Percentiles rank a stretch among this genome's conserved stretches.
These are phyloP conservation scores for Pseudopithomyces maydicus DNA, from an alignment of 2,329 filamentous ascomycete species.

Conservation along the genomic window DNA sequence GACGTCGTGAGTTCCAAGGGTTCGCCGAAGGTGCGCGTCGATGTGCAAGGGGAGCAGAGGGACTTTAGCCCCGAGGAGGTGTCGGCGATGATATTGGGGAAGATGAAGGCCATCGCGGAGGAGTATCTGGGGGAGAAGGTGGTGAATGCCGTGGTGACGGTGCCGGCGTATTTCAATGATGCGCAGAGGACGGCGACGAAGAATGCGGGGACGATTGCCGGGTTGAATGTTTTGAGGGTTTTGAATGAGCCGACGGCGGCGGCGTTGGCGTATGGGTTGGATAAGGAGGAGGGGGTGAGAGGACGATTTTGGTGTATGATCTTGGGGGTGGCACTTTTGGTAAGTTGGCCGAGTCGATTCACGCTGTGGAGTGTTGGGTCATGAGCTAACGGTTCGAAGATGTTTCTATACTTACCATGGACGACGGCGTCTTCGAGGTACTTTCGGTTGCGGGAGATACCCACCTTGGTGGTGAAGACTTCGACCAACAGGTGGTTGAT, in stretches of 20 bases:
- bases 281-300: slow-evolving; percentile 89
- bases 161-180: slow-evolving; percentile 98
- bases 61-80: slow-evolving; percentile 95
- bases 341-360: too few relatives aligned
- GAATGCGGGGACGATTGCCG: slow-evolving; percentile 95
- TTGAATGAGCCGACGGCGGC: slow-evolving; percentile 98
- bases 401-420: slow-evolving; percentile 97
- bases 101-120: slow-evolving; percentile 99
- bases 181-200: slow-evolving; percentile 97
- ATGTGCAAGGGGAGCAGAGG: slow-evolving; percentile 82
- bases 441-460: slow-evolving; percentile 99
- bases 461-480: slow-evolving; percentile 97
- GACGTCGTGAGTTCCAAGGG: slow-evolving; percentile 88
- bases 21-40: slow-evolving; percentile 94
- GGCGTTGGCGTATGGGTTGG: slow-evolving; percentile 91
- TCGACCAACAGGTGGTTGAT: slow-evolving; percentile 92
- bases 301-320: slow-evolving; percentile 94
- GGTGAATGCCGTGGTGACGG: slow-evolving; percentile 96
- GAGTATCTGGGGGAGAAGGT: slow-evolving; percentile 86
- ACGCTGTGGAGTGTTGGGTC: too few relatives aligned
- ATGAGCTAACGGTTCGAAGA: slow-evolving; percentile 44
- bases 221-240: slow-evolving; percentile 94
- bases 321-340: slow-evolving; percentile 96
- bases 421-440: slow-evolving; percentile 97
- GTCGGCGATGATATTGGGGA: slow-evolving; percentile 92